Base-by-base conservation (phyloP, 306 rosid species). In the Benincasa hispida region DNA sequence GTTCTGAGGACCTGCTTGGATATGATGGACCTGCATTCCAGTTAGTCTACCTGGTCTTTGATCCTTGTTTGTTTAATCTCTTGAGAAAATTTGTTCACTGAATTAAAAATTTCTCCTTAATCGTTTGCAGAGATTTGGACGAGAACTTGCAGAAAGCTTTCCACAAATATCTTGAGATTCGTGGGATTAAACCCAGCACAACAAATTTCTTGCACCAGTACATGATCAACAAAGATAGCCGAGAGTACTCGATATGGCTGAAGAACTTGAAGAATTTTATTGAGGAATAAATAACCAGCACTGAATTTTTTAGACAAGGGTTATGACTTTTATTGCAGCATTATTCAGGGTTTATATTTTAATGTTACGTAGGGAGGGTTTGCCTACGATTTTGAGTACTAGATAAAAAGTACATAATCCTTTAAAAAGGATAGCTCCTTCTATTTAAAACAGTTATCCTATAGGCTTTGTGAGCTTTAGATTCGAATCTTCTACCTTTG, bases 21-120 rank as follows among this genome's bases (percentile, higher is more conserved):
- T 92, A 94, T 2, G 99, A 94, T 84, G 99, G 99, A 39, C 99
- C 99, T 10, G 92, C 88, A 41, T 91, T 91, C 84, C 51, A 74
- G 97, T 93, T 77, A 89, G 92, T 45, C 73, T 66, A 7, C 30
- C 1, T 32, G 63, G 25, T 50, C 28, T 74, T 12, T 48, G 68
- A 15, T 41, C 63, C 55, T 10, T 28, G 6, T 65, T 22, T 2
- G 34, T 11, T 10, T 12, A 2, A 22, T 34, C 13, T 60, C 47
- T 69, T 41, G 2, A 48, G 41, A 13, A 6, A 70, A 70, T 27
- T 67, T 75, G 30, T 42, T 74, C 22, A 30, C 35, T 53, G 5
- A 30, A 5, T 72, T 77, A 66, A 56, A 5, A 13, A 28, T 15
- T 54, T 25, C 54, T 63, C 42, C 42, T 82, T 66, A 55, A 51